Base-by-base conservation (phyloP, 441 rosid species). In the Geranium incanum region DNA sequence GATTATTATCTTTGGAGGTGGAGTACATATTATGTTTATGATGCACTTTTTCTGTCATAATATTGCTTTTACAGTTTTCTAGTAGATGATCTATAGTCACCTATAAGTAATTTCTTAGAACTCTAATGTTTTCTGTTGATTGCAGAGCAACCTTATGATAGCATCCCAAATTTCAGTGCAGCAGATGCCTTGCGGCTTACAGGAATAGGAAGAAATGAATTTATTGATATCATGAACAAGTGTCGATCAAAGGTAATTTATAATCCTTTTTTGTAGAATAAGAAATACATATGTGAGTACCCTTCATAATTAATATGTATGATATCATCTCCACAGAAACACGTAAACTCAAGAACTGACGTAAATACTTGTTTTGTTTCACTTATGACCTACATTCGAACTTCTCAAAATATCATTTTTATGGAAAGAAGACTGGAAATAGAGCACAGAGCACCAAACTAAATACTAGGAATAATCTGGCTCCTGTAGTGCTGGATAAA, bases 131-230 rank as follows among this genome's bases (percentile, higher is more conserved):
- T 77, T 79, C 69, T 18, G 68, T 82, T 82, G 48, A 80, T 70
- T 74, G 74, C 96, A 95, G 99, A 95, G 87, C 97, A 95, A 88
- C 97, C 98, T 68, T 95, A 95, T 80, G 99, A 95, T 81, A 95
- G 97, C 83, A 95, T 95, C 75, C 99, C 99, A 69, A 95, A 95
- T 88, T 95, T 95, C 86, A 95, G 96, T 76, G 99, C 99, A 28
- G 99, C 99, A 36, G 99, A 95, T 84, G 95, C 97, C 68, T 86
- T 95, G 76, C 89, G 98, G 70, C 92, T 95, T 75, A 95, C 97
- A 15, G 99, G 99, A 78, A 89, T 95, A 23, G 99, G 99, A 66
- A 90, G 99, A 79, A 95, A 95, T 74, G 99, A 95, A 81, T 95
- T 95, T 80, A 95, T 95, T 68, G 99, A 95, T 78, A 95, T 95